Conservation (phyloP, 352 stramenopile genomes). For the Pythium inflatum region DNA sequence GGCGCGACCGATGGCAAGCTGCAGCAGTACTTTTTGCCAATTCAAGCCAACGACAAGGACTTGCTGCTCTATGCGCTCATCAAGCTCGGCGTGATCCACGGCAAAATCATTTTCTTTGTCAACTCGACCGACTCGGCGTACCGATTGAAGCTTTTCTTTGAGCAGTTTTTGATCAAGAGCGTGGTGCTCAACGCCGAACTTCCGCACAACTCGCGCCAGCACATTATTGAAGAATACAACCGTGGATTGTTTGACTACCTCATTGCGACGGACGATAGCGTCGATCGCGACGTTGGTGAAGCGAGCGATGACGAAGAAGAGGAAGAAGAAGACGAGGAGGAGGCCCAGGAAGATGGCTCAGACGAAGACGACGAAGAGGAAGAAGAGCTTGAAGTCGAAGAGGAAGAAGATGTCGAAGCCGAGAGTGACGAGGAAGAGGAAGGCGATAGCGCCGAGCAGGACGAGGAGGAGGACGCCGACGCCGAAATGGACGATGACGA, state of each 20-base stretch:
- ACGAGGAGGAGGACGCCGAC: conserved; percentile 74
- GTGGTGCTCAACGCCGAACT: conserved; percentile 99
- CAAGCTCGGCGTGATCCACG: conserved; percentile 97
- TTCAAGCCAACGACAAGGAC: conserved; percentile 93
- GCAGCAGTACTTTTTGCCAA: conserved; percentile 95
- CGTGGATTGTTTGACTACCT: conserved; percentile 98
- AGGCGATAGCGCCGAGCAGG: conserved; percentile 16
- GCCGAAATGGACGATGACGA: conserved; percentile 68
- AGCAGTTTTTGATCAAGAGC: conserved; percentile 98
- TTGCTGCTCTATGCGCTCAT: conserved; percentile 98
- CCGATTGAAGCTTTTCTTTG: conserved; percentile 98
- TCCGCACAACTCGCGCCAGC: conserved; percentile 96
- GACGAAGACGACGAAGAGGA: conserved; percentile 48
- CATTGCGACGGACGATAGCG: conserved; percentile 98
- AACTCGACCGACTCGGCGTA: conserved; percentile 96
- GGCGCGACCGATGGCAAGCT: conserved; percentile 89
- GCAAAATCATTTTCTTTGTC: conserved; percentile 99
- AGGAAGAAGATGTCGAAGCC: conserved; percentile 46
- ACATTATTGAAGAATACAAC: conserved; percentile 97
- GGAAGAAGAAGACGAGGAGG: conserved; percentile 68
- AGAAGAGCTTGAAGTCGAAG: conserved; percentile 50
- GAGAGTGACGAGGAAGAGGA: conserved; percentile 50
- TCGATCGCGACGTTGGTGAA: conserved; percentile 84
- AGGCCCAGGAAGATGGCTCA: conserved; percentile 47
- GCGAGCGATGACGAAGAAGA: conserved; percentile 71